phyloP scores from a whole-genome alignment of 768 basidiomycete genomes.

The Lyophyllum atratum region DNA sequence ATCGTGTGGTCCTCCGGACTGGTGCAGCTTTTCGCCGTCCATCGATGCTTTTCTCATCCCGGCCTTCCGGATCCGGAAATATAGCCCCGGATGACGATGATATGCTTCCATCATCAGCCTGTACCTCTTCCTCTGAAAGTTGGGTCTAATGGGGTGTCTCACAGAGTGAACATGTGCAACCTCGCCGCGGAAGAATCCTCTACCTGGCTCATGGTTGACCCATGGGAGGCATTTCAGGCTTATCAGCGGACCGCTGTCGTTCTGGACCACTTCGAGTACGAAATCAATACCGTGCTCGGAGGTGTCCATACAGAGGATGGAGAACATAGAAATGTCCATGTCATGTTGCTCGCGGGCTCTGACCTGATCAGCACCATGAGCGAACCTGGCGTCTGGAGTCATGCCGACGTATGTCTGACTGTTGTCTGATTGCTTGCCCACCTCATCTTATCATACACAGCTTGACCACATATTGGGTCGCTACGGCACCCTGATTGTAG shows the following conservation, averaged over 20 bases:
- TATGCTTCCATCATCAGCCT: constrained; percentile 19
- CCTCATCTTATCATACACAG: constrained; percentile 39
- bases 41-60: constrained; percentile 1
- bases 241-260: constrained; percentile 98
- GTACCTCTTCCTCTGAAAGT: constrained; percentile 19
- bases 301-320: constrained; percentile 77
- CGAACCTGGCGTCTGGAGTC: constrained; percentile 97
- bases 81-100: constrained; percentile 17
- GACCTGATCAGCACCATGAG: constrained; percentile 98
- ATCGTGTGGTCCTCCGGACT: neutral
- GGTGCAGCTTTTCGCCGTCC: neutral
- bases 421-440: constrained; percentile 11
- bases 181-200: constrained; percentile 89
- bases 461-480: constrained; percentile 94
- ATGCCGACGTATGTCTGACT: constrained; percentile 73
- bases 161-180: constrained; percentile 84
- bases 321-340: constrained; percentile 71
- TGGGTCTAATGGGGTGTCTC: constrained; percentile 14
- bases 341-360: constrained; percentile 97
- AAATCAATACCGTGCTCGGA: constrained; percentile 85
- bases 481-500: constrained; percentile 94
- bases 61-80: constrained; percentile 15
- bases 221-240: constrained; percentile 94
- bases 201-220: constrained; percentile 95
- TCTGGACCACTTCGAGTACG: constrained; percentile 94